Evolutionary conservation across 257 asterid species (phyloP), one percentile per base, ranked within the genome.

Genomic region (Euphrasia confusa): DNA sequence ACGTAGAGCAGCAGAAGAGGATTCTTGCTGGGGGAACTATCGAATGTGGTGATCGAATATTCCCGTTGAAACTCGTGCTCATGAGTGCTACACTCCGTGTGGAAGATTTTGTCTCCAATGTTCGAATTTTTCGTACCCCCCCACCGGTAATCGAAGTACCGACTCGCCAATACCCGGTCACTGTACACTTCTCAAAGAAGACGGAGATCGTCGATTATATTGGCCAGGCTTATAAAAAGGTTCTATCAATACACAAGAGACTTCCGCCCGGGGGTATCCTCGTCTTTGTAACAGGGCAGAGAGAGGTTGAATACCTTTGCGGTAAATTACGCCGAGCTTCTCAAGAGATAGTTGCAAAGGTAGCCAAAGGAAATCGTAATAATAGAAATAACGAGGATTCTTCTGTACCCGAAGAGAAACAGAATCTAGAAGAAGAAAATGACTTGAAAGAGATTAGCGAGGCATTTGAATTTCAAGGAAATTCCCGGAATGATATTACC

Each of bases 51-150:
- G 74, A 79, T 57, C 84, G 77, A 75, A 72, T 92, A 68, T 83
- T 80, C 77, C 97, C 96, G 0, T 71, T 92, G 77, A 89, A 83
- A 71, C 95, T 92, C 67, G 82, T 89, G 59, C 82, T 92, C 78
- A 92, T 92, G 99, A 92, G 99, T 75, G 97, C 97, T 63, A 92
- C 99, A 6, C 61, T 92, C 55, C 85, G 90, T 32, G 99, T 89
- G 24, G 97, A 92, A 67, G 99, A 92, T 76, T 92, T 89, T 72
- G 79, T 86, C 47, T 74, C 96, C 54, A 79, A 76, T 15, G 48
- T 50, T 62, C 84, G 79, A 79, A 69, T 89, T 42, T 92, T 92
- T 71, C 75, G 26, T 17, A 60, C 63, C 54, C 94, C 95, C 39
- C 95, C 99, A 58, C 95, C 96, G 49, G 81, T 92, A 39, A 78